Conservation (phyloP, 805 yeast genomes). For the Saccharomycopsis babjevae region DNA sequence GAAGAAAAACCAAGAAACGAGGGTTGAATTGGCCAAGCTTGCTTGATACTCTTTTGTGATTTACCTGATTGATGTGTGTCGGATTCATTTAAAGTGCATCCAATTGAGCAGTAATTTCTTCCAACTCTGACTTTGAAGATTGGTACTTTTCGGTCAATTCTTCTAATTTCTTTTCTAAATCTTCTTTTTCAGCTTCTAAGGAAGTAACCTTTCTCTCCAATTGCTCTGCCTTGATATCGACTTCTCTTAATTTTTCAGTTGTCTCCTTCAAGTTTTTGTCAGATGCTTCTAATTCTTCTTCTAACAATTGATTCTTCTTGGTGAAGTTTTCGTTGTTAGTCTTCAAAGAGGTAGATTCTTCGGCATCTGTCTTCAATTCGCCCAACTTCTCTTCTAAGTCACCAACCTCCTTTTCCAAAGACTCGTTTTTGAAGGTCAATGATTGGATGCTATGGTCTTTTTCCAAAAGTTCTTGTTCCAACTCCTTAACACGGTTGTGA, state of each 20-base stretch:
- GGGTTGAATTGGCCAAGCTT: too few relatives aligned
- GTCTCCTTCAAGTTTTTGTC: slow-evolving; percentile 88
- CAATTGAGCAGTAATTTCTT: slow-evolving; percentile 92
- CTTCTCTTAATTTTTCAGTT: slow-evolving; percentile 86
- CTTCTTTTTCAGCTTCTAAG: slow-evolving; percentile 85
- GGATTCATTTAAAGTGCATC: slow-evolving; percentile 34
- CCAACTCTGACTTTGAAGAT: slow-evolving; percentile 85
- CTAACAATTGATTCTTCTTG: slow-evolving; percentile 81
- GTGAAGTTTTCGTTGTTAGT: slow-evolving; percentile 84
- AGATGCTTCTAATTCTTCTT: slow-evolving; percentile 83
- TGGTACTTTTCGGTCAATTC: slow-evolving; percentile 74
- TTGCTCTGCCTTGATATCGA: slow-evolving; percentile 94
- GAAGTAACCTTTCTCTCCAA: slow-evolving; percentile 89
- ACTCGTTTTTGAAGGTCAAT: slow-evolving; percentile 82
- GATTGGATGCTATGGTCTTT: slow-evolving; percentile 94
- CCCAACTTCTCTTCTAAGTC: slow-evolving; percentile 63
- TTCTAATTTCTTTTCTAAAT: slow-evolving; percentile 83
- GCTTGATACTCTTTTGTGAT: background rate
- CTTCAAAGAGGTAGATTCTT: slow-evolving; percentile 80
- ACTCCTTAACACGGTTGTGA: slow-evolving; percentile 65
- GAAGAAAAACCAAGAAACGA: background rate
- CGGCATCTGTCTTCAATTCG: slow-evolving; percentile 78
- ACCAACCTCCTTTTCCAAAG: slow-evolving; percentile 75
- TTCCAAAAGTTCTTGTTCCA: slow-evolving; percentile 85
- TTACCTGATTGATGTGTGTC: background rate